These are phyloP conservation scores for Rhizopus microsporus DNA, from an alignment of 371 early-diverging fungal genomes.

Conservation along the genomic window DNA sequence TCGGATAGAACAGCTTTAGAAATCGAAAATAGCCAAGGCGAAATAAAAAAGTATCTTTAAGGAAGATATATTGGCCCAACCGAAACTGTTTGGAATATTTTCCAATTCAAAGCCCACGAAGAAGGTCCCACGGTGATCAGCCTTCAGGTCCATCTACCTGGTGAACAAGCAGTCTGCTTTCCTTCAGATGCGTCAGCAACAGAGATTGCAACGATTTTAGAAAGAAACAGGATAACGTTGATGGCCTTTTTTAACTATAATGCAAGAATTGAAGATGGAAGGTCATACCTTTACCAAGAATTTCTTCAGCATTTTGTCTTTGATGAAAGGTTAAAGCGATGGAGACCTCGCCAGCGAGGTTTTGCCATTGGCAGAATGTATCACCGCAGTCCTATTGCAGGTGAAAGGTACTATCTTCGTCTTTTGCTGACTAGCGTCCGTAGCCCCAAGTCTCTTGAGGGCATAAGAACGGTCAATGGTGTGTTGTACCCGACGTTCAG, in stretches of 20 bases:
- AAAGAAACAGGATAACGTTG: not conserved
- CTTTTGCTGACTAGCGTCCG: too few relatives aligned
- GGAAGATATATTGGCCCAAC: too few relatives aligned
- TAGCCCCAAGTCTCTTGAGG: too few relatives aligned
- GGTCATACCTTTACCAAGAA: conserved; percentile 5
- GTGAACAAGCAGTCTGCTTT: not conserved
- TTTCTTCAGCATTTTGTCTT: conserved; percentile 7
- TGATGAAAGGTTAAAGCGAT: not conserved
- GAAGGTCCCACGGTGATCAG: too few relatives aligned
- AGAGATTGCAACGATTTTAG: not conserved
- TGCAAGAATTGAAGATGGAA: not conserved
- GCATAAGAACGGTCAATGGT: too few relatives aligned
- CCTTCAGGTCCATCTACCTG: not conserved
- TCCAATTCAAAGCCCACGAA: conserved; percentile 5
- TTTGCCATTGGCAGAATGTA: too few relatives aligned
- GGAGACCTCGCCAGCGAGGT: not conserved
- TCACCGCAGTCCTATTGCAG: too few relatives aligned
- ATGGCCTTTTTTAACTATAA: conserved; percentile 5
- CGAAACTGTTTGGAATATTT: not conserved
- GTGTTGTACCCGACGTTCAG: too few relatives aligned
- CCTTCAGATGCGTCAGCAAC: not conserved
- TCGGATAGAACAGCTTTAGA: too few relatives aligned
- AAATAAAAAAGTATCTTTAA: too few relatives aligned
- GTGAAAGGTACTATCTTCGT: too few relatives aligned
- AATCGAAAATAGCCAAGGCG: too few relatives aligned